These are phyloP conservation scores for Dioszegia hungarica DNA, from an alignment of 768 basidiomycete species.

Conservation along the genomic window DNA sequence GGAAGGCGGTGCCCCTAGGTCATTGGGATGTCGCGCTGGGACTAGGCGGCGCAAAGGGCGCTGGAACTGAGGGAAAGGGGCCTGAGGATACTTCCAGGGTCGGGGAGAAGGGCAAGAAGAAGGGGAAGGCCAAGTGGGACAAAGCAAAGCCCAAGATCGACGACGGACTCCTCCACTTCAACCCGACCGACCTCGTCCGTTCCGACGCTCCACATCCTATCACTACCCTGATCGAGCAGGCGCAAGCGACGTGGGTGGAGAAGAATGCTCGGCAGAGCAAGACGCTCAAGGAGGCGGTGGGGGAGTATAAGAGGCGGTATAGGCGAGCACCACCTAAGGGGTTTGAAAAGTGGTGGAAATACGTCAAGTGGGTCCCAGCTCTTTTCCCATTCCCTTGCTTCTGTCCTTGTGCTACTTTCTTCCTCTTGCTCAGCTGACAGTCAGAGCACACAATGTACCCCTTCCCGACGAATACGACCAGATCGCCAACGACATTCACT, in stretches of 20 bases:
- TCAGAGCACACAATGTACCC: constrained; percentile 32
- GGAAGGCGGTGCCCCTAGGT: too few species aligned
- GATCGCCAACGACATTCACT: constrained; percentile 61
- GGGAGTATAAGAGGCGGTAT: constrained; percentile 50
- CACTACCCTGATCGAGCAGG: constrained; percentile 51
- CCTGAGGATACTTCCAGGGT: too few species aligned
- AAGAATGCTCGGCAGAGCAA: constrained; percentile 49
- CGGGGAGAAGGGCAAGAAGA: too few species aligned
- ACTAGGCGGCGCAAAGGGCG: too few species aligned
- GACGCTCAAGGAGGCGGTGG: constrained; percentile 50
- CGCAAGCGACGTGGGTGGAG: constrained; percentile 51
- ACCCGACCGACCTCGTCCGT: too few species aligned
- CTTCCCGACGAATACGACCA: constrained; percentile 47
- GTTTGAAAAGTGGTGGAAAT: constrained; percentile 53
- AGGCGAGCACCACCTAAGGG: constrained; percentile 50
- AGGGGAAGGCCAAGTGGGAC: too few species aligned
- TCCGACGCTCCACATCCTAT: constrained; percentile 54
- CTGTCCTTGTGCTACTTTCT: too few species aligned
- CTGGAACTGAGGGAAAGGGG: too few species aligned
- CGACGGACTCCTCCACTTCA: too few species aligned
- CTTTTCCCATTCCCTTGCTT: too few species aligned
- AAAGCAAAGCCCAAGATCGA: too few species aligned
- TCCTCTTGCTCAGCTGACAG: neutral
- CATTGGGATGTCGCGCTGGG: too few species aligned
- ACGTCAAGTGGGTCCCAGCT: constrained; percentile 57